Evolutionary conservation across 2,329 filamentous ascomycete species (phyloP).

Genomic region (Fusarium anguioides): DNA sequence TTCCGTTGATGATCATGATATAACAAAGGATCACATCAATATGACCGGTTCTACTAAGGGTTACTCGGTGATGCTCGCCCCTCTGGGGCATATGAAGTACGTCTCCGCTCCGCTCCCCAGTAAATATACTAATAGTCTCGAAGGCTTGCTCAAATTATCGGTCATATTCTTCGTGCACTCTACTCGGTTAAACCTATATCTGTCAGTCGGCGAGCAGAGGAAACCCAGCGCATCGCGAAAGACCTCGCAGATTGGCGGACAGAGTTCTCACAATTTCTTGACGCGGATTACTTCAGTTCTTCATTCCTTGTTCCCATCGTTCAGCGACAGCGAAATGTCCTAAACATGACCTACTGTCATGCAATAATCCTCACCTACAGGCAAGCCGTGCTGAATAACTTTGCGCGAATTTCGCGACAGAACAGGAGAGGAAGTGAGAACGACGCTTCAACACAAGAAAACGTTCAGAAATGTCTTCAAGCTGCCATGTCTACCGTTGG

Average conservation of each 20-base stretch:
- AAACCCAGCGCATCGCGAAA: conserved; percentile 46
- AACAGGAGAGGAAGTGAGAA: neutral
- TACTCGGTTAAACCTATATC: conserved; percentile 53
- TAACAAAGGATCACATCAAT: conserved; percentile 35
- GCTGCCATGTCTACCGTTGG: conserved; percentile 39
- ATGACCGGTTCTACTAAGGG: conserved; percentile 6
- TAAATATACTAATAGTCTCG: neutral
- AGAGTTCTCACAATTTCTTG: conserved; percentile 52
- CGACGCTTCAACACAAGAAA: conserved; percentile 24
- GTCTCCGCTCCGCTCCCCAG: fast-evolving
- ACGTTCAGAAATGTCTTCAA: conserved; percentile 35
- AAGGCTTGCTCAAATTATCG: conserved; percentile 51
- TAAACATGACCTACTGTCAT: conserved; percentile 58
- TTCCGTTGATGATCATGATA: conserved; percentile 38
- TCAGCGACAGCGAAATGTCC: conserved; percentile 55
- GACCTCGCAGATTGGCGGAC: conserved; percentile 51
- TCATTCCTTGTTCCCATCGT: conserved; percentile 53
- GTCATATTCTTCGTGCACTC: conserved; percentile 49
- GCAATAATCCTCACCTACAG: conserved; percentile 55
- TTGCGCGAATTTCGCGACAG: conserved; percentile 38
- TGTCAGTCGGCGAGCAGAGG: conserved; percentile 31
- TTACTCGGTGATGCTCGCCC: conserved; percentile 48
- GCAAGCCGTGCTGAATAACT: conserved; percentile 52
- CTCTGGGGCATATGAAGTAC: conserved; percentile 52
- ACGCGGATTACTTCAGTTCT: conserved; percentile 51